These are phyloP conservation scores for Plasmodium relictum DNA, from an alignment of 169 alveolate species.

Conservation along the genomic window DNA sequence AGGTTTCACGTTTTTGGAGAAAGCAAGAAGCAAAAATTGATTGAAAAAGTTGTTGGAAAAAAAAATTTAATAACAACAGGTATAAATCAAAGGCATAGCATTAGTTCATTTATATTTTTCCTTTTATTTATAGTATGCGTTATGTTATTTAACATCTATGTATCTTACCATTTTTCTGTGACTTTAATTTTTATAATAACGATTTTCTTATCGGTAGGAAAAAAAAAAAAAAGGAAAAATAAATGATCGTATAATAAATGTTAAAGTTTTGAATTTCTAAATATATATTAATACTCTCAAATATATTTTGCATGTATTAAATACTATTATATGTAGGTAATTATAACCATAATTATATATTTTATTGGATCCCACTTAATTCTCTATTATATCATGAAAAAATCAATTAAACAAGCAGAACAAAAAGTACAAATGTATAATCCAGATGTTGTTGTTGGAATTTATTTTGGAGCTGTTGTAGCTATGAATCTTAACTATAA, in stretches of 20 bases:
- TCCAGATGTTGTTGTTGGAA: conserved; percentile 74
- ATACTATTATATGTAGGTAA: conserved; percentile 17
- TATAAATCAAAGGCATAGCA: conserved; percentile 57
- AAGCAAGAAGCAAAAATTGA: conserved; percentile 58
- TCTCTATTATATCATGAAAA: conserved; percentile 71
- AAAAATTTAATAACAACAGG: conserved; percentile 49
- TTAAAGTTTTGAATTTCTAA: too few relatives aligned
- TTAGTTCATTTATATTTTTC: conserved; percentile 37
- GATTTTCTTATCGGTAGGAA: conserved; percentile 40
- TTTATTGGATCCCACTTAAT: conserved; percentile 61
- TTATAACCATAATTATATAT: conserved; percentile 39
- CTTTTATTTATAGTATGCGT: conserved; percentile 53
- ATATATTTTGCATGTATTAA: neutral
- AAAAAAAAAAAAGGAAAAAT: neutral
- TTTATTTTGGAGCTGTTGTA: conserved; percentile 74
- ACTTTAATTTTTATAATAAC: conserved; percentile 18
- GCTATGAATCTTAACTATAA: conserved; percentile 76
- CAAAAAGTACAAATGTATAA: conserved; percentile 48
- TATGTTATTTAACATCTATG: conserved; percentile 64
- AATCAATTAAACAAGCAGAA: conserved; percentile 75
- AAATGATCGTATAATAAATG: neutral
- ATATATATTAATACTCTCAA: neutral
- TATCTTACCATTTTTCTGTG: conserved; percentile 45
- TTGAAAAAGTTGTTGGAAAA: conserved; percentile 74
- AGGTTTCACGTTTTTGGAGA: conserved; percentile 75